phyloP scores from a whole-genome alignment of 2,329 filamentous ascomycete genomes.

The Dactylella cylindrospora region DNA sequence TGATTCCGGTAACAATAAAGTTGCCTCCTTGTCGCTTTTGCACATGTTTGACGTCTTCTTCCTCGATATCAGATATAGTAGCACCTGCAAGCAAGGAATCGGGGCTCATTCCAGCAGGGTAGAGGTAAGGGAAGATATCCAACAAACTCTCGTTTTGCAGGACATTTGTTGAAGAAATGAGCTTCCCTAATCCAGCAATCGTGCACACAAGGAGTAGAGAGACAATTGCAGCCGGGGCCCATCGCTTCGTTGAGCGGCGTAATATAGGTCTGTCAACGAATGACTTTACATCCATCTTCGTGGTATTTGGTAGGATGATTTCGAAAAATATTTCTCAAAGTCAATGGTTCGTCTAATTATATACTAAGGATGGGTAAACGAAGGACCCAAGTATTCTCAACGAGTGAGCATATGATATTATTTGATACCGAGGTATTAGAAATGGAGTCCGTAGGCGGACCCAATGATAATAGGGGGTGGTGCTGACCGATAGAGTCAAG shows the following conservation, averaged over 20 bases:
- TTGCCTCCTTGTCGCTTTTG: slow-evolving; percentile 22
- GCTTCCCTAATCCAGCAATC: slow-evolving; percentile 7
- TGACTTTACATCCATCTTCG: slow-evolving; percentile 22
- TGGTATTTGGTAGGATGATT: too few species aligned
- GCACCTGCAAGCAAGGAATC: neutral
- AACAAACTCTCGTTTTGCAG: slow-evolving; percentile 6
- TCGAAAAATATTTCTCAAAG: too few species aligned
- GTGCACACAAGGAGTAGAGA: slow-evolving; percentile 9
- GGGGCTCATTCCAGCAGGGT: neutral
- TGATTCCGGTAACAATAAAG: slow-evolving; percentile 27
- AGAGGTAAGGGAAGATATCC: slow-evolving; percentile 3
- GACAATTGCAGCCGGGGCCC: slow-evolving; percentile 6
- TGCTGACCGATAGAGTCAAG: too few species aligned
- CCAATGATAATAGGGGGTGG: too few species aligned
- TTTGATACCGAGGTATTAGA: too few species aligned
- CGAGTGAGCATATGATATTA: too few species aligned
- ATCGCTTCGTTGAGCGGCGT: slow-evolving; percentile 14
- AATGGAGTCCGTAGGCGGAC: too few species aligned
- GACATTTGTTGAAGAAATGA: slow-evolving; percentile 6
- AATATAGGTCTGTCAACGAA: slow-evolving; percentile 1
- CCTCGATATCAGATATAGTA: neutral
- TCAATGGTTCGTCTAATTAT: too few species aligned
- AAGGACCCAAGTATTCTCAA: too few species aligned
- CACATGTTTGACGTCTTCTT: neutral
- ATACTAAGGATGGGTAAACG: too few species aligned